phyloP scores from a whole-genome alignment of 1,284 basidiomycete genomes.

The Inonotus hispidus region DNA sequence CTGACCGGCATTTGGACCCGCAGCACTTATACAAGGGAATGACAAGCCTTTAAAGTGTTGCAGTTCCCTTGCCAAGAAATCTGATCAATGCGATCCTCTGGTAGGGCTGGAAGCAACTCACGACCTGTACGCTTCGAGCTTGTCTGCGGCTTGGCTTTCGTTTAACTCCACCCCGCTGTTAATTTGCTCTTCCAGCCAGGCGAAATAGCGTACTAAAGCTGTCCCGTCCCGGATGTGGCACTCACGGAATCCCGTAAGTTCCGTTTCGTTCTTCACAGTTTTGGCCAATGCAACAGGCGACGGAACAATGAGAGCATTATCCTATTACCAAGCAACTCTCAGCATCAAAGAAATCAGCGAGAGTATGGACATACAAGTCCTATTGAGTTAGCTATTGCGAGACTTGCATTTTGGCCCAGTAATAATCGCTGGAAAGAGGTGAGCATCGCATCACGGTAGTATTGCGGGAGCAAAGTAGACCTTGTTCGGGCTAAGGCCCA shows the following conservation, averaged over 20 bases:
- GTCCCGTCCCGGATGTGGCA: conserved; percentile 88
- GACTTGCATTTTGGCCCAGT: conserved; percentile 67
- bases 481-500: conserved; percentile 40
- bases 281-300: conserved; percentile 84
- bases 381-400: conserved; percentile 75
- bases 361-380: conserved; percentile 44
- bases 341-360: conserved; percentile 16
- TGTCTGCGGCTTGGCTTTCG: conserved; percentile 79
- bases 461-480: conserved; percentile 27
- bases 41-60: conserved; percentile 83
- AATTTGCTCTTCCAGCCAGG: conserved; percentile 90
- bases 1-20: conserved; percentile 81
- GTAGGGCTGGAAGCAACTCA: conserved; percentile 35
- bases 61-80: conserved; percentile 45
- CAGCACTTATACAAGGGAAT: conserved; percentile 90
- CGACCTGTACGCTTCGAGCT: conserved; percentile 79
- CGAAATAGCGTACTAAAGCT: conserved; percentile 84
- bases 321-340: conserved; percentile 28
- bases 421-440: conserved; percentile 44
- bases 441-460: background rate
- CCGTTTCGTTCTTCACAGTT: conserved; percentile 83
- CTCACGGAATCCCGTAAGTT: conserved; percentile 87
- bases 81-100: background rate
- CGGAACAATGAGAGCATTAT: conserved; percentile 53
- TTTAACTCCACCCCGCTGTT: conserved; percentile 58